Evolutionary conservation across 179 eudicot genomes (phyloP).

Genomic region (Patellifolia procumbens): DNA sequence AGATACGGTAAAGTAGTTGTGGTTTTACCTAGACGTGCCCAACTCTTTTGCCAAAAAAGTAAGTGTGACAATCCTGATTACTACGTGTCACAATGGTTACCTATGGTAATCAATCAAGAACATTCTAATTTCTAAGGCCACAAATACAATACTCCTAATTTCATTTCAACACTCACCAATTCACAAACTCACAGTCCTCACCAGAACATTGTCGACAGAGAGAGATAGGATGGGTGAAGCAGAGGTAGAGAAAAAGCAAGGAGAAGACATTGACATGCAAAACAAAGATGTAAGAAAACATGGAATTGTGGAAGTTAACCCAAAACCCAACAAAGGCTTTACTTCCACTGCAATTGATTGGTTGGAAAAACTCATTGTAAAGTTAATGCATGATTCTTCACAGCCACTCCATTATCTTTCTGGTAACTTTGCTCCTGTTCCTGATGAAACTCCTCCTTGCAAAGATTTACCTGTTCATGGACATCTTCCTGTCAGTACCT

Average conservation of each 20-base stretch:
- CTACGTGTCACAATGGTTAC: background rate
- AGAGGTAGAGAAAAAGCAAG: slow-evolving; percentile 11
- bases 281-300: background rate
- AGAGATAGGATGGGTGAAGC: slow-evolving; percentile 14
- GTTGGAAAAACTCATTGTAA: slow-evolving; percentile 65
- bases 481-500: slow-evolving; percentile 55
- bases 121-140: background rate
- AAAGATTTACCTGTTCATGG: slow-evolving; percentile 67
- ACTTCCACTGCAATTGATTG: slow-evolving; percentile 67
- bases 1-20: too few relatives aligned
- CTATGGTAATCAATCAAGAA: background rate
- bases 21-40: too few relatives aligned
- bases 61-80: too few relatives aligned
- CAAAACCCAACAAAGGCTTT: slow-evolving; percentile 63
- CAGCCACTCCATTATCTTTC: slow-evolving; percentile 58
- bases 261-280: background rate
- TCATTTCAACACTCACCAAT: too few relatives aligned
- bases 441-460: slow-evolving; percentile 80
- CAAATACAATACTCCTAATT: background rate
- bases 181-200: too few relatives aligned
- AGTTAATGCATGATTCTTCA: slow-evolving; percentile 57
- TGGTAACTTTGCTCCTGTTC: slow-evolving; percentile 78
- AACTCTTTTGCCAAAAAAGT: too few relatives aligned
- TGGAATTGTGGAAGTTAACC: slow-evolving; percentile 61
- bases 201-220: background rate